These are phyloP conservation scores for Knoxdaviesia capensis DNA, from an alignment of 2,329 filamentous ascomycete genomes.

Conservation along the genomic window DNA sequence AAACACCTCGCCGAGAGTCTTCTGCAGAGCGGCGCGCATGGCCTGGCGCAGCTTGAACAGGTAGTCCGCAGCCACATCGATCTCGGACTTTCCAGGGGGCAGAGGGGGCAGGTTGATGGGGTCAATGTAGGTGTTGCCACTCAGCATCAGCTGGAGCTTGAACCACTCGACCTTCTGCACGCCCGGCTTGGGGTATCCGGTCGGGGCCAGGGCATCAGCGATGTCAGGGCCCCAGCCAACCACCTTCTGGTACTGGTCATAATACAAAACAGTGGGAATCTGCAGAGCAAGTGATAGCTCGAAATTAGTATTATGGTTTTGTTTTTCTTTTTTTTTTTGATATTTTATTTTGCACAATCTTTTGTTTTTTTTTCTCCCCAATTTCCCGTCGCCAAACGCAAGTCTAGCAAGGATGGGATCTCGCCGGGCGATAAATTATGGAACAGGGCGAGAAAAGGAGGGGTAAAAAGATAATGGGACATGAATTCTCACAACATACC, in stretches of 20 bases:
- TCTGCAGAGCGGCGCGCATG: conserved; percentile 87
- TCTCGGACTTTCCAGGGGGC: conserved; percentile 93
- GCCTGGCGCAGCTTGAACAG: conserved; percentile 95
- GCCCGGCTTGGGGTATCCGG: conserved; percentile 90
- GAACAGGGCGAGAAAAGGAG: not conserved
- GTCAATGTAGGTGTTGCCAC: conserved; percentile 96
- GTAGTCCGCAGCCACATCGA: conserved; percentile 98
- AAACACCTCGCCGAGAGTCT: conserved; percentile 93
- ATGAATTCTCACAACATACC: conserved; percentile 27
- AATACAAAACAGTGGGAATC: conserved; percentile 99
- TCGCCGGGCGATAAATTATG: no score
- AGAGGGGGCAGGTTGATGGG: conserved; percentile 96
- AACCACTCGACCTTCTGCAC: conserved; percentile 99
- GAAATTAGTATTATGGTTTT: conserved; percentile 7
- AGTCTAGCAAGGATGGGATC: no score
- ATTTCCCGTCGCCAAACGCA: not conserved
- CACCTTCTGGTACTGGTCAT: conserved; percentile 97
- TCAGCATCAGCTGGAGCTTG: conserved; percentile 97
- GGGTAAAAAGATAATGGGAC: not conserved
- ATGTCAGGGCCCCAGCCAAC: conserved; percentile 99
- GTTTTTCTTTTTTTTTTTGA: conserved; percentile 5
- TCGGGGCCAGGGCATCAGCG: conserved; percentile 85
- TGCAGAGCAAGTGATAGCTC: conserved; percentile 14
- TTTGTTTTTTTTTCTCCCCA: not conserved
- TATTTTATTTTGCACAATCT: conserved; percentile 6